Evolutionary conservation across 805 yeast species (phyloP).

Genomic region (Saccharomycopsis fodiens): DNA sequence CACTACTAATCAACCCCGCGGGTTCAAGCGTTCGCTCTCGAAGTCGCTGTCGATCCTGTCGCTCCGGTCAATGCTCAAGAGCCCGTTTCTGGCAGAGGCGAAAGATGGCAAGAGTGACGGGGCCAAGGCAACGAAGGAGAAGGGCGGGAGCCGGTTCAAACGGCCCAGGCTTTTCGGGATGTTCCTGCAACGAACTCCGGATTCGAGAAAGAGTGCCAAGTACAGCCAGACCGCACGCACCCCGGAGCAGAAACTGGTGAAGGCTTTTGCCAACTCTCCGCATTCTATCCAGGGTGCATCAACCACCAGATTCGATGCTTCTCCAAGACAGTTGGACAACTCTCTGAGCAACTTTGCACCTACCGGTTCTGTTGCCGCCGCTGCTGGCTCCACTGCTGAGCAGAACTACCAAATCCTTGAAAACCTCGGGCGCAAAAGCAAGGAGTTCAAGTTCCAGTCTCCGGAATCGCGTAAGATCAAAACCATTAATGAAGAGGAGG

Average conservation of each 20-base stretch:
- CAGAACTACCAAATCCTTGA: background rate
- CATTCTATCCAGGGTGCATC: no score
- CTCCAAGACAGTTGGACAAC: background rate
- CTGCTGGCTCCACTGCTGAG: background rate
- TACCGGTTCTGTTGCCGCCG: no score
- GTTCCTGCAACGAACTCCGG: background rate
- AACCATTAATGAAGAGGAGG: conserved; percentile 1
- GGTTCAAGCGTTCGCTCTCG: conserved; percentile 16
- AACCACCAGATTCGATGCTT: no score
- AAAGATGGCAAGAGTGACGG: background rate
- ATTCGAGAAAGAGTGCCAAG: background rate
- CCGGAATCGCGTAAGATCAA: background rate
- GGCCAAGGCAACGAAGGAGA: background rate
- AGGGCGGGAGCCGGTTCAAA: background rate
- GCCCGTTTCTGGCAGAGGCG: background rate
- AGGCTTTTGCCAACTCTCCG: no score
- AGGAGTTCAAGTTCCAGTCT: background rate
- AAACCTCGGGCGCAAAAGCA: background rate
- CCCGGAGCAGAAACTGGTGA: background rate
- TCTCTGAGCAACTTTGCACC: no score
- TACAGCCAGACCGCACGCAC: background rate
- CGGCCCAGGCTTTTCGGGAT: background rate
- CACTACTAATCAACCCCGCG: no score
- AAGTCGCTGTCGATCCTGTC: conserved; percentile 17
- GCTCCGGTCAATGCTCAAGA: conserved; percentile 12